Percentiles rank a stretch among this genome's conserved stretches.
Conservation (phyloP, 139 green algal genomes). For the Coelastrella sp. region DNA sequence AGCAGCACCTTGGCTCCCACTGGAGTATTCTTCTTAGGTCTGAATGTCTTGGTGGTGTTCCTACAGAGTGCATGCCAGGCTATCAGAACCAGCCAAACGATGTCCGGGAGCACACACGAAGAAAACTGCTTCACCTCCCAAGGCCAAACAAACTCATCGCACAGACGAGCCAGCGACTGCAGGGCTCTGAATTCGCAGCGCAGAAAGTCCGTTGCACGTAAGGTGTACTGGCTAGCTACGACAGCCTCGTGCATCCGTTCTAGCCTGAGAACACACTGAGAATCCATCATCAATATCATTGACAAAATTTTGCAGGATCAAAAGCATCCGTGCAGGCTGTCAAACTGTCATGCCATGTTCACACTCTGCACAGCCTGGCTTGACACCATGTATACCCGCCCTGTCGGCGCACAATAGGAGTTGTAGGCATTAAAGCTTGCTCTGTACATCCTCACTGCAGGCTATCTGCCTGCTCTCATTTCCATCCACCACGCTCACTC, state of each 20-base stretch:
- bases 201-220: not conserved
- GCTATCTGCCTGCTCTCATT: not conserved
- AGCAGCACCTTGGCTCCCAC: conserved; percentile 83
- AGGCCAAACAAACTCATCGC: conserved; percentile 42
- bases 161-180: not conserved
- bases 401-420: no score
- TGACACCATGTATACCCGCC: no score
- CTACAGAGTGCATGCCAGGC: conserved; percentile 1
- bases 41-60: conserved; percentile 71
- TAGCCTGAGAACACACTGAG: no score
- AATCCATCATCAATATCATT: no score
- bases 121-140: not conserved
- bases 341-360: no score
- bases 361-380: no score
- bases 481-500: not conserved
- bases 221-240: no score
- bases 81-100: not conserved
- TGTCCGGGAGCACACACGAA: not conserved
- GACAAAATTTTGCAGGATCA: no score
- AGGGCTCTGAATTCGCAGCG: not conserved
- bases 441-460: not conserved
- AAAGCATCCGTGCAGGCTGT: no score
- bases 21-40: conserved; percentile 84
- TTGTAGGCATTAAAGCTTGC: no score
- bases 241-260: no score